Conservation (phyloP, 2,329 filamentous ascomycete genomes). For the Neopestalotiopsis sp. region DNA sequence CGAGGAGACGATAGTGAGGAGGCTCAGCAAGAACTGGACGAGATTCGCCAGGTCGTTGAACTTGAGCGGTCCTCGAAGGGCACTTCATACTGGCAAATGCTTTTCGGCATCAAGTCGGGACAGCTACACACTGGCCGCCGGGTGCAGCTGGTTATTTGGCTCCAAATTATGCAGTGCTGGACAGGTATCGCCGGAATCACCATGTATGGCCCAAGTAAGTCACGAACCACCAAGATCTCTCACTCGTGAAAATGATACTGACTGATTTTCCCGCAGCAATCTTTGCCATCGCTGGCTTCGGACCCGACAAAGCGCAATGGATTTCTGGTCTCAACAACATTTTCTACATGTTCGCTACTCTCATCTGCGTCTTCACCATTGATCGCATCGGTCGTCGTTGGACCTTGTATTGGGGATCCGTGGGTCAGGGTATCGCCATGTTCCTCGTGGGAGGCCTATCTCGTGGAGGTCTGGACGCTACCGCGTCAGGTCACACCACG, state of each 20-base stretch:
- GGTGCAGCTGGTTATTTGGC: constrained; percentile 73
- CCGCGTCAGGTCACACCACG: constrained; percentile 45
- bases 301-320: constrained; percentile 65
- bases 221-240: background rate
- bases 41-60: constrained; percentile 68
- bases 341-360: constrained; percentile 64
- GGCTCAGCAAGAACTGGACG: constrained; percentile 68
- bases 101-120: constrained; percentile 68
- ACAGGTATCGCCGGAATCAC: constrained; percentile 73
- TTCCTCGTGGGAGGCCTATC: constrained; percentile 70
- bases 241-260: background rate
- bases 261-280: constrained; percentile 41
- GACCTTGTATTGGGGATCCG: constrained; percentile 72
- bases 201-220: constrained; percentile 47
- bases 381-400: constrained; percentile 72
- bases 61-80: constrained; percentile 64
- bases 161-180: constrained; percentile 75
- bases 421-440: constrained; percentile 69
- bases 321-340: constrained; percentile 61
- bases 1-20: constrained; percentile 62
- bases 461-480: constrained; percentile 54
- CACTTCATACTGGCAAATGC: constrained; percentile 68
- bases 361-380: constrained; percentile 72
- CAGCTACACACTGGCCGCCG: constrained; percentile 70
- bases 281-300: constrained; percentile 71